phyloP scores from a whole-genome alignment of 139 green algal species.

The Micractinium sp. region DNA sequence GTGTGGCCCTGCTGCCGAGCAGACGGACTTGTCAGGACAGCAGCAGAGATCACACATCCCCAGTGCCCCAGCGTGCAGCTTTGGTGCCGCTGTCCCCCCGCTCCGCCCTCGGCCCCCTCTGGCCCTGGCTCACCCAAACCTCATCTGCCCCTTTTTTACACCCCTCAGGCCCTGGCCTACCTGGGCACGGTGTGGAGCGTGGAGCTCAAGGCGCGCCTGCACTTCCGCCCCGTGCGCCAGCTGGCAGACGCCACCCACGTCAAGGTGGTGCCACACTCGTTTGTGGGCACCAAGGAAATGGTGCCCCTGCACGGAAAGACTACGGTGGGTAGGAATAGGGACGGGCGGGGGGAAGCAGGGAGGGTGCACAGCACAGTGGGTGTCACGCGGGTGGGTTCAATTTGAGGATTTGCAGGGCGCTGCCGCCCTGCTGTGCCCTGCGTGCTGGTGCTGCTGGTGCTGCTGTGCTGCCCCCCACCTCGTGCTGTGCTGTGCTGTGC shows the following conservation, averaged over 20 bases:
- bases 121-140: too few relatives aligned
- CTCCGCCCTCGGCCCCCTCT: too few relatives aligned
- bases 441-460: neutral
- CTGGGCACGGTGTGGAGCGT: slow-evolving; percentile 51
- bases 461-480: too few relatives aligned
- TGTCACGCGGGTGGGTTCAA: too few relatives aligned
- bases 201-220: slow-evolving; percentile 22
- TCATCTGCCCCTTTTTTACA: neutral
- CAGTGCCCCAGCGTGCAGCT: too few relatives aligned
- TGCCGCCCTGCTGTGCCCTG: too few relatives aligned
- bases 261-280: slow-evolving; percentile 70
- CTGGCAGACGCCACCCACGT: slow-evolving; percentile 45
- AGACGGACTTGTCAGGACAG: too few relatives aligned
- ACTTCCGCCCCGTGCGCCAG: neutral
- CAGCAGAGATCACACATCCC: too few relatives aligned
- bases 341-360: neutral
- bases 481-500: neutral
- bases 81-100: too few relatives aligned
- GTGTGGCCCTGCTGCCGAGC: too few relatives aligned
- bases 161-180: slow-evolving; percentile 33
- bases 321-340: slow-evolving; percentile 46
- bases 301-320: slow-evolving; percentile 60
- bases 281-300: slow-evolving; percentile 69
- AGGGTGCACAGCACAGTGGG: neutral
- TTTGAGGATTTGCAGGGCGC: neutral